Evolutionary conservation across 805 yeast species (phyloP).

Genomic region (Blastobotrys mokoenaii): DNA sequence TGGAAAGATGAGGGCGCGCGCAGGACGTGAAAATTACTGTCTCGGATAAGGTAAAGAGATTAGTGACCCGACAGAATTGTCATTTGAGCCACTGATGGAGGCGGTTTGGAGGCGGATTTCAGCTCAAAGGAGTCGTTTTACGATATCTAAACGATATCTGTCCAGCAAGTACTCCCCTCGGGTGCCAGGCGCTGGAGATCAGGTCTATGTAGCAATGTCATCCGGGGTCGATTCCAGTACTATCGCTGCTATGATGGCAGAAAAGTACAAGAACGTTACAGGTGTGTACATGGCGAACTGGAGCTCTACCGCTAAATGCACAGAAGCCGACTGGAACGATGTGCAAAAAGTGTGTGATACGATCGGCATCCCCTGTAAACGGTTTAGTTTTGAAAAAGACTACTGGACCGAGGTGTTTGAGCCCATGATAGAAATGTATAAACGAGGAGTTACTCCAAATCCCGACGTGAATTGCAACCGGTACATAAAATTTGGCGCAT

Average conservation of each 20-base stretch:
- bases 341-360: slow-evolving; percentile 57
- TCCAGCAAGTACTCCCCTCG: slow-evolving; percentile 4
- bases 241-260: slow-evolving; percentile 59
- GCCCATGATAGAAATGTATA: slow-evolving; percentile 78
- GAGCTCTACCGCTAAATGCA: slow-evolving; percentile 52
- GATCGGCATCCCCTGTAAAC: slow-evolving; percentile 57
- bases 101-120: background rate
- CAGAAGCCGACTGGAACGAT: slow-evolving; percentile 84
- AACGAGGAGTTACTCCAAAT: slow-evolving; percentile 77
- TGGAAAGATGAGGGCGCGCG: no score
- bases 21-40: background rate
- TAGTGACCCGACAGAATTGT: no score
- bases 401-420: slow-evolving; percentile 90
- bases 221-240: slow-evolving; percentile 96
- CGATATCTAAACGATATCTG: background rate
- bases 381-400: slow-evolving; percentile 80
- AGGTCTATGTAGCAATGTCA: slow-evolving; percentile 82
- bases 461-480: slow-evolving; percentile 89
- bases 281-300: slow-evolving; percentile 96
- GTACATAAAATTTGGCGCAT: slow-evolving; percentile 77
- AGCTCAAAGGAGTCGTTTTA: background rate
- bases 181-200: slow-evolving; percentile 46
- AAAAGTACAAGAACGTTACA: slow-evolving; percentile 44
- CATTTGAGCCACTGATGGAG: background rate
- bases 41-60: background rate